phyloP scores from a whole-genome alignment of 495 filamentous ascomycete genomes.

The Aspergillus asperescens region DNA sequence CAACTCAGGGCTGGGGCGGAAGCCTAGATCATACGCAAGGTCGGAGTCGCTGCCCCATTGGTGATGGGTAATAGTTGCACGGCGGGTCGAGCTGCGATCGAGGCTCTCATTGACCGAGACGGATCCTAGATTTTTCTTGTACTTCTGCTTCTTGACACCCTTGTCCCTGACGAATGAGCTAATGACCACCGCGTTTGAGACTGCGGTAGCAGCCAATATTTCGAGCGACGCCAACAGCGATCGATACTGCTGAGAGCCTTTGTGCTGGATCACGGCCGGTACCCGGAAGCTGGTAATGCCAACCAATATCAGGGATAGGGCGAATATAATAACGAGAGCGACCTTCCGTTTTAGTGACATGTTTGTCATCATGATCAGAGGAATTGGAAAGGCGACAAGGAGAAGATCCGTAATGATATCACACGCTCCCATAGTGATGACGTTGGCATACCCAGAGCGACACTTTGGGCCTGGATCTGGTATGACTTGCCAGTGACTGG shows the following conservation, averaged over 20 bases:
- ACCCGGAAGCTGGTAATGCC: slow-evolving; percentile 71
- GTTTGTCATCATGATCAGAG: slow-evolving; percentile 68
- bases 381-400: slow-evolving; percentile 81
- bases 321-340: slow-evolving; percentile 69
- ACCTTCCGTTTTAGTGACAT: slow-evolving; percentile 64
- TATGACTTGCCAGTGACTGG: slow-evolving; percentile 84
- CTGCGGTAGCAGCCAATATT: slow-evolving; percentile 67
- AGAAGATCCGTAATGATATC: slow-evolving; percentile 86
- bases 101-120: slow-evolving; percentile 48
- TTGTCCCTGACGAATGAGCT: slow-evolving; percentile 77
- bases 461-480: slow-evolving; percentile 85
- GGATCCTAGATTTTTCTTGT: slow-evolving; percentile 51
- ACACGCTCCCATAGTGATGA: slow-evolving; percentile 79
- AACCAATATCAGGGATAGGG: slow-evolving; percentile 70
- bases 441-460: slow-evolving; percentile 75
- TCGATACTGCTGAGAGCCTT: slow-evolving; percentile 66
- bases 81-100: slow-evolving; percentile 46
- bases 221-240: slow-evolving; percentile 75
- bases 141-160: slow-evolving; percentile 74
- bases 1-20: slow-evolving; percentile 56
- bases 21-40: slow-evolving; percentile 66
- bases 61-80: slow-evolving; percentile 46
- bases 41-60: slow-evolving; percentile 83
- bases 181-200: slow-evolving; percentile 72
- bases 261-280: slow-evolving; percentile 57